Percentiles rank a stretch among this genome's conserved stretches.
Evolutionary conservation across 2,329 filamentous ascomycete species (phyloP).

Genomic region (Trichoderma citrinoviride): DNA sequence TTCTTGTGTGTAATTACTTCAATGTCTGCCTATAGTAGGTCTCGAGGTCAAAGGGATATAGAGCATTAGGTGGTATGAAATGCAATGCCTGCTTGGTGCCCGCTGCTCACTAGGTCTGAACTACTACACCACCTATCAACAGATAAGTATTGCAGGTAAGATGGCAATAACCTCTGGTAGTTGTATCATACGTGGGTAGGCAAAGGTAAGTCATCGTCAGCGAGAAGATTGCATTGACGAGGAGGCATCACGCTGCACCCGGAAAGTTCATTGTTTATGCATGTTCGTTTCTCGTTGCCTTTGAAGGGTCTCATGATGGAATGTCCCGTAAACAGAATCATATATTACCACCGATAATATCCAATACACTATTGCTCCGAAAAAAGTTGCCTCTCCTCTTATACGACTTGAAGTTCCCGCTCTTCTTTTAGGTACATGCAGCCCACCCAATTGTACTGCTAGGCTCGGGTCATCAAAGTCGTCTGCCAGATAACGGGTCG

Average conservation of each 20-base stretch:
- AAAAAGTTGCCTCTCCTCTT: no score
- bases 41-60: not conserved
- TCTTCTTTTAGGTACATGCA: no score
- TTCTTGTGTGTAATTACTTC: not conserved
- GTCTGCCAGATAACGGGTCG: slow-evolving; percentile 6
- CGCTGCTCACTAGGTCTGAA: not conserved
- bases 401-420: no score
- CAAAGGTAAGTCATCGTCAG: no score
- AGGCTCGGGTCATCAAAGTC: not conserved
- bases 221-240: no score
- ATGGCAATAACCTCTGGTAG: not conserved
- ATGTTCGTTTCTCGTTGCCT: no score
- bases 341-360: no score
- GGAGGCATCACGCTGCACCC: not conserved
- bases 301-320: no score
- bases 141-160: not conserved
- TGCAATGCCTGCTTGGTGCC: not conserved
- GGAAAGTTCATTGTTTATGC: not conserved
- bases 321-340: no score
- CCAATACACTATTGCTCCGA: no score
- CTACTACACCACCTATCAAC: not conserved
- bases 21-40: not conserved
- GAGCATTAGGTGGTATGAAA: not conserved
- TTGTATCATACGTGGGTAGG: not conserved
- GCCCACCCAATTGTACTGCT: not conserved